A percentile compares a stretch with the other conserved stretches of the same genome.
Conservation (phyloP, 352 stramenopile species). For the Globisporangium yorkense region DNA sequence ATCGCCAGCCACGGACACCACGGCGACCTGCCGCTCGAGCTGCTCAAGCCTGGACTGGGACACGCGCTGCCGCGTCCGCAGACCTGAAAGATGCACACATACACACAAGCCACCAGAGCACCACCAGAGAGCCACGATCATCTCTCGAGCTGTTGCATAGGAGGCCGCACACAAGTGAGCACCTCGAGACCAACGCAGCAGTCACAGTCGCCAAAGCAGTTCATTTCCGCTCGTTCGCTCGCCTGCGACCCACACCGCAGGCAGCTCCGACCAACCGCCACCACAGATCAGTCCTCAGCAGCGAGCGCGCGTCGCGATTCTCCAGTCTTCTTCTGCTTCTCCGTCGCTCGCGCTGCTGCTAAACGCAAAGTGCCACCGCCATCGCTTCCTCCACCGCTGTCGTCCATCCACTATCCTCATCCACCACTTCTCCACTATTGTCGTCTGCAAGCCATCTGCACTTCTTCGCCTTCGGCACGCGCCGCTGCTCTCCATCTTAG, state of each 20-base stretch:
- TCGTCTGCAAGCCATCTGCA: neutral
- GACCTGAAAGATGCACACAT: neutral
- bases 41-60: constrained; percentile 30
- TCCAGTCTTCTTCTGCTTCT: neutral
- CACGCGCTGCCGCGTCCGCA: neutral
- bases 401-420: neutral
- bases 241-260: too few species aligned
- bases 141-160: too few species aligned
- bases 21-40: constrained; percentile 18
- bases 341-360: neutral
- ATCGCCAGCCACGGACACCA: constrained; percentile 3
- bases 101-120: neutral
- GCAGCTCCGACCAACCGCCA: neutral
- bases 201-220: neutral
- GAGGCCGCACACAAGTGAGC: too few species aligned
- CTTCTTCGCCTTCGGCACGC: neutral
- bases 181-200: neutral
- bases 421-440: neutral
- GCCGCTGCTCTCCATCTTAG: neutral
- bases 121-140: too few species aligned
- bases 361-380: neutral
- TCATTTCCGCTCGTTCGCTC: neutral
- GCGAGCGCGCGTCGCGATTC: neutral
- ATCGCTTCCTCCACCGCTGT: neutral
- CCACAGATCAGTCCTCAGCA: neutral